Evolutionary conservation across 2,329 filamentous ascomycete species (phyloP).

Genomic region (Aspergillus nomiae): DNA sequence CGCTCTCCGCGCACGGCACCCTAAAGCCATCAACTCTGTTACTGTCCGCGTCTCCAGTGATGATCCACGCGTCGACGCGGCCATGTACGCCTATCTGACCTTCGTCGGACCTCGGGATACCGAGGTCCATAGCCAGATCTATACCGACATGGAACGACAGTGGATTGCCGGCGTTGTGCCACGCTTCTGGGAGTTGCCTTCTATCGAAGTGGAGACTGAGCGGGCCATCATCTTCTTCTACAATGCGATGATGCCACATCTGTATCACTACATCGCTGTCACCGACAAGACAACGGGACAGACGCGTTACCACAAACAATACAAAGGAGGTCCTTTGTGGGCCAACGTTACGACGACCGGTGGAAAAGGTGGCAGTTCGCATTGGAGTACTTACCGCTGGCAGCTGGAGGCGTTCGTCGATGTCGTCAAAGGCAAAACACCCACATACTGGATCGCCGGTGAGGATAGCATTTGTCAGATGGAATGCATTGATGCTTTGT

Average conservation of each 20-base stretch:
- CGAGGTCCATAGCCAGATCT: slow-evolving; percentile 29
- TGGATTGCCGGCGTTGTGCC: slow-evolving; percentile 27
- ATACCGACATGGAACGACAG: slow-evolving; percentile 33
- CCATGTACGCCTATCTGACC: slow-evolving; percentile 32
- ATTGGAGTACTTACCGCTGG: background rate
- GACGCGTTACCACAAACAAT: slow-evolving; percentile 28
- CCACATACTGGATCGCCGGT: background rate
- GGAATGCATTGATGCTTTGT: background rate
- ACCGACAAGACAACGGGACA: slow-evolving; percentile 26
- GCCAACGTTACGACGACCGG: slow-evolving; percentile 26
- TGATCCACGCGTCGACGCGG: slow-evolving; percentile 33
- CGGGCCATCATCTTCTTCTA: slow-evolving; percentile 33
- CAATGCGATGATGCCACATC: slow-evolving; percentile 37
- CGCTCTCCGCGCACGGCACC: slow-evolving; percentile 29
- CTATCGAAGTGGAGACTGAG: slow-evolving; percentile 30
- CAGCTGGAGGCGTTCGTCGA: slow-evolving; percentile 1
- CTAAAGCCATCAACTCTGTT: slow-evolving; percentile 34
- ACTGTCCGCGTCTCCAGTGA: slow-evolving; percentile 25
- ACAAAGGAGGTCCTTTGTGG: slow-evolving; percentile 33
- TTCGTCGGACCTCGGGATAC: slow-evolving; percentile 21
- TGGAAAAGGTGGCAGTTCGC: background rate
- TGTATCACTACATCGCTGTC: slow-evolving; percentile 35
- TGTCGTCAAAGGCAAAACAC: background rate
- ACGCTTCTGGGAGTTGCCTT: slow-evolving; percentile 35
- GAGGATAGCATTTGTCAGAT: background rate